Evolutionary conservation across 345 rosid species (phyloP).

Genomic region (Excoecaria cochinchinensis): DNA sequence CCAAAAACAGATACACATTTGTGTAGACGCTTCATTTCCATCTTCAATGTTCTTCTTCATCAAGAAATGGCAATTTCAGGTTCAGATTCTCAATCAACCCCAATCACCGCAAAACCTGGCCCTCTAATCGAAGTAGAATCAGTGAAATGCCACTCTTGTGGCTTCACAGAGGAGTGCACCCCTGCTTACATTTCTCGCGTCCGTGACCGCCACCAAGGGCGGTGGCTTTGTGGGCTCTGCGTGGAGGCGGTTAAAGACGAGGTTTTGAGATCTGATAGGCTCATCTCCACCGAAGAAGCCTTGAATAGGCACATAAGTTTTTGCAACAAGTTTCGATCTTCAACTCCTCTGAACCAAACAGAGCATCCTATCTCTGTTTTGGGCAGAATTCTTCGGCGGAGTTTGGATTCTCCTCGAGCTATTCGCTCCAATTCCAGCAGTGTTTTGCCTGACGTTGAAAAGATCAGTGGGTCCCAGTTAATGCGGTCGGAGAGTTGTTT

Average conservation of each 20-base stretch:
- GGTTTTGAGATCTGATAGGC: conserved; percentile 42
- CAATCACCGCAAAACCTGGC: background rate
- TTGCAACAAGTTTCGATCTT: conserved; percentile 39
- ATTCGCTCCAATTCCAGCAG: conserved; percentile 45
- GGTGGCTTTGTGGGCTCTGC: conserved; percentile 68
- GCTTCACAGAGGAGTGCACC: conserved; percentile 67
- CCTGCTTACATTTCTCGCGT: conserved; percentile 45
- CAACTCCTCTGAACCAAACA: conserved; percentile 27
- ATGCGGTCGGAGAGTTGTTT: conserved; percentile 66
- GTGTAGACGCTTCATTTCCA: background rate
- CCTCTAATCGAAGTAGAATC: conserved; percentile 39
- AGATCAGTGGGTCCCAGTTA: conserved; percentile 29
- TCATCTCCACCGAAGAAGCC: conserved; percentile 58
- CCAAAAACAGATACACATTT: background rate
- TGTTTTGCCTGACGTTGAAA: conserved; percentile 40
- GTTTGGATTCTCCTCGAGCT: conserved; percentile 51
- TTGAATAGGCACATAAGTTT: conserved; percentile 46
- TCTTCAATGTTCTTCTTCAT: conserved; percentile 27
- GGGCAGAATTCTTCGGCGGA: conserved; percentile 54
- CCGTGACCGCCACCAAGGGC: conserved; percentile 54
- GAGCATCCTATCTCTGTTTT: conserved; percentile 69
- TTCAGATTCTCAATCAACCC: conserved; percentile 25
- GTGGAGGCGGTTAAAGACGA: conserved; percentile 63
- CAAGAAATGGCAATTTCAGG: conserved; percentile 36
- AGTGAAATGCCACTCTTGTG: conserved; percentile 56